A percentile compares a stretch with the other conserved stretches of the same genome.
Conservation (phyloP, 495 filamentous ascomycete species). For the Hypoxylon intermedium region DNA sequence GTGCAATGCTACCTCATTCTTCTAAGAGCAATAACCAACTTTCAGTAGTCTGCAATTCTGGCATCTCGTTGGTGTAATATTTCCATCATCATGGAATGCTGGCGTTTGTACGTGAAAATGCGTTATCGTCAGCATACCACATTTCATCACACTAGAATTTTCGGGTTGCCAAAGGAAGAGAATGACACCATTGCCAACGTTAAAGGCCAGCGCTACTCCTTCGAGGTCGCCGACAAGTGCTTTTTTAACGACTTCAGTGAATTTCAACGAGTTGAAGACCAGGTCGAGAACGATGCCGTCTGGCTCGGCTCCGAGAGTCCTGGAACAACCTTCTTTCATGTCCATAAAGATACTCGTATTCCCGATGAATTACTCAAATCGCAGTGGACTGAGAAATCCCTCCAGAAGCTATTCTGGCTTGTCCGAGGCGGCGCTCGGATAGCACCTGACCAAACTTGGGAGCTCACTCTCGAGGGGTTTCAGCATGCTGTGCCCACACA, state of each 20-base stretch:
- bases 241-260: slow-evolving; percentile 29
- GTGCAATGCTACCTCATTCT: background rate
- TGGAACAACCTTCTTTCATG: background rate
- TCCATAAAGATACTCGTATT: slow-evolving; percentile 42
- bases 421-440: slow-evolving; percentile 41
- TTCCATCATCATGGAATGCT: slow-evolving; percentile 36
- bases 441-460: slow-evolving; percentile 42
- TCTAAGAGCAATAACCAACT: slow-evolving; percentile 13
- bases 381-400: slow-evolving; percentile 34
- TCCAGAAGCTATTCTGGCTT: slow-evolving; percentile 50
- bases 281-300: background rate
- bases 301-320: no score
- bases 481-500: slow-evolving; percentile 1
- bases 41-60: slow-evolving; percentile 42
- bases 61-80: slow-evolving; percentile 41
- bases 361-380: slow-evolving; percentile 44
- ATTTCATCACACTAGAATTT: no score
- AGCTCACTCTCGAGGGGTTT: slow-evolving; percentile 37
- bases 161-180: no score
- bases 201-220: background rate
- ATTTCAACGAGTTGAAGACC: slow-evolving; percentile 18
- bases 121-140: no score
- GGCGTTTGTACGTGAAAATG: no score
- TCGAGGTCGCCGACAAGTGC: slow-evolving; percentile 12
- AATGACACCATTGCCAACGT: background rate